Evolutionary conservation across 768 basidiomycete genomes (phyloP).

Genomic region (Suillus cothurnatus): DNA sequence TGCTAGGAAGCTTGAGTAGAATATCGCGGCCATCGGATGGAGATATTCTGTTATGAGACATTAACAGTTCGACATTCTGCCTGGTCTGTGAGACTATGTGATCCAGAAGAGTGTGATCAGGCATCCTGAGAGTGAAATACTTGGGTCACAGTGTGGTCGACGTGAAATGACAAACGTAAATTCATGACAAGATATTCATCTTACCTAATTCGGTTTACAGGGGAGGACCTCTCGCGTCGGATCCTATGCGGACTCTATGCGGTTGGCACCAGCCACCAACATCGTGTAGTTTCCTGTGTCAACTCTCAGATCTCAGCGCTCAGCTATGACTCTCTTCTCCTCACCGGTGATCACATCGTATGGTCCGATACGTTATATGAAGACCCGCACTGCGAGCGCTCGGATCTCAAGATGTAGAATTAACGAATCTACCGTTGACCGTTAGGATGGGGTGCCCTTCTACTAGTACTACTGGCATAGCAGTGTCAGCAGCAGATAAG

Average conservation of each 20-base stretch:
- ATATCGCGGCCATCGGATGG: conserved; percentile 42
- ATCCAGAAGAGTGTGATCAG: conserved; percentile 25
- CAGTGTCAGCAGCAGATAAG: background rate
- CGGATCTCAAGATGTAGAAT: background rate
- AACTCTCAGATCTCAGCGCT: background rate
- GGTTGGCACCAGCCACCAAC: background rate
- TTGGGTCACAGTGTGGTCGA: background rate
- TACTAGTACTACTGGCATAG: conserved; percentile 1
- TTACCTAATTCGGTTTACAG: background rate
- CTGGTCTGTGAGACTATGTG: conserved; percentile 50
- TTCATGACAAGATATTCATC: background rate
- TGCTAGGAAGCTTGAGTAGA: conserved; percentile 37
- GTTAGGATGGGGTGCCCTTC: background rate
- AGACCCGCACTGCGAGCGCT: background rate
- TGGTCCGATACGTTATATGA: background rate
- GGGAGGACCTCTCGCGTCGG: background rate
- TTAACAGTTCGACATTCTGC: conserved; percentile 49
- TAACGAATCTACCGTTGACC: background rate
- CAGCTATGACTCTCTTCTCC: background rate
- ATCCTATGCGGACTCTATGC: background rate
- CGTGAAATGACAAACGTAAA: background rate
- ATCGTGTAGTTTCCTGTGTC: background rate
- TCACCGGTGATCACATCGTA: background rate
- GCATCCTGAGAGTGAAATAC: conserved; percentile 19
- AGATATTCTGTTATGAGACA: conserved; percentile 43